phyloP scores from a whole-genome alignment of 2,329 filamentous ascomycete genomes.

The Trichoderma simmonsii region DNA sequence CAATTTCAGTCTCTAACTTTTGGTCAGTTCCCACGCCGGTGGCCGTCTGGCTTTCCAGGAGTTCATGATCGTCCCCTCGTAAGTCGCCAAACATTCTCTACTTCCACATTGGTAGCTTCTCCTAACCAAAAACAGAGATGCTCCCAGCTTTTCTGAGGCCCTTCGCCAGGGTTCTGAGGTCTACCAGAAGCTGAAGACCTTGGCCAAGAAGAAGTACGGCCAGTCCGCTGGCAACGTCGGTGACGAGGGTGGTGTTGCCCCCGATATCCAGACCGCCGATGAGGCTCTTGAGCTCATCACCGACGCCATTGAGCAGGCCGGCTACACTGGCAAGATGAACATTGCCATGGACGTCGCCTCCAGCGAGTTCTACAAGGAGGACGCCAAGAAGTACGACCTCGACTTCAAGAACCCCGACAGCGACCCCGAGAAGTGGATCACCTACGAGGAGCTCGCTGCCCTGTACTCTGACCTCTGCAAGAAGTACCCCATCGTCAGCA shows the following conservation, averaged over 20 bases:
- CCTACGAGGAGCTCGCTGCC: conserved; percentile 92
- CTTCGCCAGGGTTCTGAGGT: conserved; percentile 96
- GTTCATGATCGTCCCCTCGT: conserved; percentile 91
- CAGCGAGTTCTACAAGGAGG: conserved; percentile 98
- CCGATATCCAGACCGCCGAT: conserved; percentile 94
- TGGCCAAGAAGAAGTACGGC: conserved; percentile 99
- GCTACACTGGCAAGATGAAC: conserved; percentile 93
- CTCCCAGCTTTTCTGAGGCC: conserved; percentile 89
- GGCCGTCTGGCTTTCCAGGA: conserved; percentile 93
- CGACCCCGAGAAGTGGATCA: conserved; percentile 96
- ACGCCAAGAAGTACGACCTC: conserved; percentile 98
- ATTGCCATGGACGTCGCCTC: conserved; percentile 99
- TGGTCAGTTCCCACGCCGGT: conserved; percentile 81
- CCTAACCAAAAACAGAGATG: conserved; percentile 52
- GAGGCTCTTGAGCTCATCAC: conserved; percentile 97
- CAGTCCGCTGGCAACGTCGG: conserved; percentile 98
- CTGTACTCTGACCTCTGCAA: conserved; percentile 81
- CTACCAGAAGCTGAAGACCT: conserved; percentile 94
- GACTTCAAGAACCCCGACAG: conserved; percentile 99
- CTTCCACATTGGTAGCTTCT: not conserved
- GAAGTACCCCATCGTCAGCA: conserved; percentile 98
- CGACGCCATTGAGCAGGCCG: conserved; percentile 88
- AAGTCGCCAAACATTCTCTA: conserved; percentile 31
- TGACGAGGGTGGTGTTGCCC: conserved; percentile 98
- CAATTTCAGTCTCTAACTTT: conserved; percentile 20